A percentile compares a stretch with the other conserved stretches of the same genome.
Evolutionary conservation across 225 moss, liverwort and hornwort genomes (phyloP).

Genomic region (Polytrichum commune): DNA sequence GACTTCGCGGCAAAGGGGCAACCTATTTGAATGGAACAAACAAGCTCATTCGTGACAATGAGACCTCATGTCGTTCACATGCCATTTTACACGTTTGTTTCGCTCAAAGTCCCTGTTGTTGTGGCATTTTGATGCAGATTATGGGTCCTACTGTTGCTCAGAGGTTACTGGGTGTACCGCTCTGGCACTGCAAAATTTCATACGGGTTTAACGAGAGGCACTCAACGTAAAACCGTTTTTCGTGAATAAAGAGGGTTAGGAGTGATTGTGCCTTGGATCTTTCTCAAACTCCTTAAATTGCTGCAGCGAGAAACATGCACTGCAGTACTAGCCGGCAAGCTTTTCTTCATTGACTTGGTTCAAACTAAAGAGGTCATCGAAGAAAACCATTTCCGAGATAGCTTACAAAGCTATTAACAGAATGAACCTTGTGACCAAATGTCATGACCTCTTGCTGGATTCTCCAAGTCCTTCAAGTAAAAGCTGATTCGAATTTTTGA

Average conservation of each 20-base stretch:
- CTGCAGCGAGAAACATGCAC: conserved; percentile 44
- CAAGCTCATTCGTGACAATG: conserved; percentile 75
- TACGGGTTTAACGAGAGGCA: neutral
- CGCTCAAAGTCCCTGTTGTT: no score
- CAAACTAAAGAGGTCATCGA: no score
- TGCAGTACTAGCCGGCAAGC: conserved; percentile 52
- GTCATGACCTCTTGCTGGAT: conserved; percentile 72
- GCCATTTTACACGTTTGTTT: conserved; percentile 78
- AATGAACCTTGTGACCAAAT: conserved; percentile 76
- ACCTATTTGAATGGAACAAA: conserved; percentile 70
- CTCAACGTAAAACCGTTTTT: neutral
- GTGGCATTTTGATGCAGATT: no score
- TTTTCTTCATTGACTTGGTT: conserved; percentile 83
- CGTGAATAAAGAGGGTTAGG: no score
- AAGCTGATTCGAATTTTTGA: conserved; percentile 50
- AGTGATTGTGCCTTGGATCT: no score
- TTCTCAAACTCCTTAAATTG: neutral
- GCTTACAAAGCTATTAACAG: no score
- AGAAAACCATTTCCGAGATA: no score
- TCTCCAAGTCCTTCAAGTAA: conserved; percentile 81
- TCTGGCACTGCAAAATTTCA: no score
- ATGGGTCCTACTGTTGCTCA: no score
- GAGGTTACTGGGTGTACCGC: no score
- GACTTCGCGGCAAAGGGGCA: conserved; percentile 76
- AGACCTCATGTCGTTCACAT: conserved; percentile 91